Evolutionary conservation across 108 stramenopile species (phyloP).

Genomic region (Skeletonema grethae): DNA sequence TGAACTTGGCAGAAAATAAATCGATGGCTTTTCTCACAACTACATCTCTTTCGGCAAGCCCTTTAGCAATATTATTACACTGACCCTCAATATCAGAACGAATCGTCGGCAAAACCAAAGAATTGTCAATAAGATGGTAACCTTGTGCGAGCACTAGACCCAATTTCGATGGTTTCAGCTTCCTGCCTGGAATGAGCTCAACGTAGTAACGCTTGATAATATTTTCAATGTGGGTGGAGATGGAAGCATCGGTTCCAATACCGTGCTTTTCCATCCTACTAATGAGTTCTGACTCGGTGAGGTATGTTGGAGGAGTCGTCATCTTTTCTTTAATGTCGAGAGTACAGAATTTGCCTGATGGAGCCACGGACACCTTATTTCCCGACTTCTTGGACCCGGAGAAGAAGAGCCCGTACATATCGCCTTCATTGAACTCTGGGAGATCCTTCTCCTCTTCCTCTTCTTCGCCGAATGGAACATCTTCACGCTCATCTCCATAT

Average conservation of each 20-base stretch:
- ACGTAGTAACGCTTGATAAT: conserved; percentile 89
- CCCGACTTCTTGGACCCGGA: conserved; percentile 41
- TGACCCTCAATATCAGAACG: conserved; percentile 90
- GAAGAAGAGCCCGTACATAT: conserved; percentile 50
- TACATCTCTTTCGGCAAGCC: conserved; percentile 63
- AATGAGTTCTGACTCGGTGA: conserved; percentile 91
- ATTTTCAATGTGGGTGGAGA: conserved; percentile 91
- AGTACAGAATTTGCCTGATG: conserved; percentile 58
- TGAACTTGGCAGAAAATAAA: conserved; percentile 72
- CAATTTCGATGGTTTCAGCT: conserved; percentile 81
- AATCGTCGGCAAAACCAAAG: conserved; percentile 85
- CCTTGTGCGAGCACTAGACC: conserved; percentile 91
- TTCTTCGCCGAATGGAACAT: conserved; percentile 35
- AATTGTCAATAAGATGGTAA: conserved; percentile 85
- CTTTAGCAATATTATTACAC: conserved; percentile 88
- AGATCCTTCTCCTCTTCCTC: conserved; percentile 78
- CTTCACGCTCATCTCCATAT: conserved; percentile 75
- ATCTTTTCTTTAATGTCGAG: conserved; percentile 82
- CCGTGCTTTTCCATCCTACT: conserved; percentile 90
- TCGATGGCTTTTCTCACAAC: conserved; percentile 72
- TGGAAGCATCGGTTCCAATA: conserved; percentile 86
- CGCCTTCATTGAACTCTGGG: conserved; percentile 79
- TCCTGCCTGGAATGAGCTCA: conserved; percentile 70
- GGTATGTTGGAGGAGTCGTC: conserved; percentile 86
- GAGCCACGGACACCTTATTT: conserved; percentile 53